Evolutionary conservation across 1,284 basidiomycete genomes (phyloP), one percentile per base, ranked within the genome.

Genomic region (Xanthoconium separans): DNA sequence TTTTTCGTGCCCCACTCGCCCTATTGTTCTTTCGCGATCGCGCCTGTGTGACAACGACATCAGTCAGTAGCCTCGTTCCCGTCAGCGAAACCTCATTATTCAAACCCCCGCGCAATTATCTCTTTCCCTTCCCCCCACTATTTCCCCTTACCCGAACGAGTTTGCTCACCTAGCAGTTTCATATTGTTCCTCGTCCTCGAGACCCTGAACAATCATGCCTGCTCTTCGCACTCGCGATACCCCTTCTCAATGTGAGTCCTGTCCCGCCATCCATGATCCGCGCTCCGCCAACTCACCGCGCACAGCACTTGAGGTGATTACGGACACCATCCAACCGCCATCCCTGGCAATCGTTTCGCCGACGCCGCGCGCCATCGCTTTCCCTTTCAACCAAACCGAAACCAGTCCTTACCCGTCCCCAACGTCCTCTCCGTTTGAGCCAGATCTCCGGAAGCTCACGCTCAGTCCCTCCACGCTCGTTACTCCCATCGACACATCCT

Each of bases 351-450:
- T 89, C 71, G 72, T 87, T 70, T 85, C 86, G 27, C 87, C 87
- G 48, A 89, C 87, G 69, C 87, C 87, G 70, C 85, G 87, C 75
- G 82, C 87, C 69, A 82, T 83, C 72, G 77, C 81, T 51, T 89
- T 89, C 76, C 82, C 85, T 73, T 70, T 75, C 58, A 77, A 79
- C 68, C 73, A 77, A 65, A 58, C 70, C 62, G 75, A 84, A 7
- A 27, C 61, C 83, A 78, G 78, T 81, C 84, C 81, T 75, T 85
- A 78, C 73, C 75, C 81, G 47, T 83, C 83, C 0, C 84, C 84
- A 52, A 80, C 80, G 48, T 66, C 73, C 61, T 86, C 86, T 42
- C 85, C 86, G 54, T 87, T 88, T 69, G 84, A 87, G 74, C 81
- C 83, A 61, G 83, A 84, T 70, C 78, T 79, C 71, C 75, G 75